Evolutionary conservation across 768 basidiomycete genomes (phyloP).

Genomic region (Dacryopinax primogenitus): DNA sequence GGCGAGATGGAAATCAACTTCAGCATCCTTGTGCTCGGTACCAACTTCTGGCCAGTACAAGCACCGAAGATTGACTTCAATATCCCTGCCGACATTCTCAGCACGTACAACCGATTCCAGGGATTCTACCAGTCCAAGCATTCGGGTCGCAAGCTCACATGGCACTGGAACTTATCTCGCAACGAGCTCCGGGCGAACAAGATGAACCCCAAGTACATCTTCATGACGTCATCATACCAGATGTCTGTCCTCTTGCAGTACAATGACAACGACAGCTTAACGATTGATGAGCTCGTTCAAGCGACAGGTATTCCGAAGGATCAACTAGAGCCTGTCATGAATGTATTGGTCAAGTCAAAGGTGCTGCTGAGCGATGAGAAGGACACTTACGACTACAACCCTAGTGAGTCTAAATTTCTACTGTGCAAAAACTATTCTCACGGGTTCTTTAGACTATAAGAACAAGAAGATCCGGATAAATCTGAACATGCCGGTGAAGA

Average conservation of each 20-base stretch:
- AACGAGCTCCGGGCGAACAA: constrained; percentile 92
- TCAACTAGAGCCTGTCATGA: constrained; percentile 43
- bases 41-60: constrained; percentile 89
- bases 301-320: constrained; percentile 76
- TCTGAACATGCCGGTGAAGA: constrained; percentile 82
- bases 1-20: constrained; percentile 83
- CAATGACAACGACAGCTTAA: constrained; percentile 80
- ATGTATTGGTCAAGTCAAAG: constrained; percentile 26
- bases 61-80: constrained; percentile 74
- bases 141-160: constrained; percentile 87
- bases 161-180: constrained; percentile 98
- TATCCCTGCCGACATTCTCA: constrained; percentile 74
- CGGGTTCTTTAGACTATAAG: constrained; percentile 51
- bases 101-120: constrained; percentile 82
- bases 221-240: constrained; percentile 92
- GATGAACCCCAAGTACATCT: constrained; percentile 84
- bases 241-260: constrained; percentile 90
- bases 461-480: constrained; percentile 90
- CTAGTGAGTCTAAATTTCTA: constrained; percentile 21
- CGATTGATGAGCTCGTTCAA: constrained; percentile 59
- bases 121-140: constrained; percentile 90
- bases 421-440: background rate
- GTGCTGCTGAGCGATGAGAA: constrained; percentile 27
- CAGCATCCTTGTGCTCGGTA: constrained; percentile 84
- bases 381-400: constrained; percentile 30